These are phyloP conservation scores for Dichotomocladium elegans DNA, from an alignment of 371 early-diverging fungal genomes.

Conservation along the genomic window DNA sequence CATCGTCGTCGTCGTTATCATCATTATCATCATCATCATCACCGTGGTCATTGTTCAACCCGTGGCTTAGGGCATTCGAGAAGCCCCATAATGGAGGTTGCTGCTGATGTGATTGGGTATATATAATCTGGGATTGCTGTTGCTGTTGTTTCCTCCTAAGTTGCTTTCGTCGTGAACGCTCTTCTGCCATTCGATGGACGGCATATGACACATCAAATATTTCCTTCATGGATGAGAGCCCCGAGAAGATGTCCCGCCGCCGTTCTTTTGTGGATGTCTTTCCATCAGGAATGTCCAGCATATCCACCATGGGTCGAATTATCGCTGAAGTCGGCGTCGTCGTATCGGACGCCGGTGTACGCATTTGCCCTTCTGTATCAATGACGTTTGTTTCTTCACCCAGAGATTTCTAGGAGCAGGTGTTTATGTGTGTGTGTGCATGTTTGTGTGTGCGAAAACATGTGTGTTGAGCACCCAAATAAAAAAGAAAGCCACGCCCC, in stretches of 20 bases:
- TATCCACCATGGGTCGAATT: constrained; percentile 1
- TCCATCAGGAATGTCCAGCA: constrained; percentile 4
- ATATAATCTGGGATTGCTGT: too few relatives aligned
- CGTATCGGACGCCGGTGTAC: too few relatives aligned
- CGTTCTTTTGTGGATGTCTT: constrained; percentile 2
- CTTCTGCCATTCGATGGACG: constrained; percentile 51
- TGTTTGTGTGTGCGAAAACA: too few relatives aligned
- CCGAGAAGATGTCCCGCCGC: constrained; percentile 16
- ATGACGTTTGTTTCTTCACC: neutral
- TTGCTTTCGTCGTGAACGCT: constrained; percentile 27
- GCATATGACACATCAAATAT: constrained; percentile 49
- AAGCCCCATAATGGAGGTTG: neutral
- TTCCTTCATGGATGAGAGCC: constrained; percentile 43
- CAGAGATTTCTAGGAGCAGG: neutral
- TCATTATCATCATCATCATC: constrained; percentile 16
- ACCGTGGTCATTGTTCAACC: neutral
- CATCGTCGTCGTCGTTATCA: constrained; percentile 17
- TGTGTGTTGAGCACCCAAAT: too few relatives aligned
- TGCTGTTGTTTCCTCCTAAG: constrained; percentile 9
- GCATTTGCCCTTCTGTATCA: too few relatives aligned
- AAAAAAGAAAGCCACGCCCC: too few relatives aligned
- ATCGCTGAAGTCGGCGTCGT: neutral
- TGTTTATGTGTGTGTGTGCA: too few relatives aligned
- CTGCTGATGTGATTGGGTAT: neutral
- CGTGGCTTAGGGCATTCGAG: neutral